phyloP scores from a whole-genome alignment of 306 rosid species.

The Prunus kanzakura region DNA sequence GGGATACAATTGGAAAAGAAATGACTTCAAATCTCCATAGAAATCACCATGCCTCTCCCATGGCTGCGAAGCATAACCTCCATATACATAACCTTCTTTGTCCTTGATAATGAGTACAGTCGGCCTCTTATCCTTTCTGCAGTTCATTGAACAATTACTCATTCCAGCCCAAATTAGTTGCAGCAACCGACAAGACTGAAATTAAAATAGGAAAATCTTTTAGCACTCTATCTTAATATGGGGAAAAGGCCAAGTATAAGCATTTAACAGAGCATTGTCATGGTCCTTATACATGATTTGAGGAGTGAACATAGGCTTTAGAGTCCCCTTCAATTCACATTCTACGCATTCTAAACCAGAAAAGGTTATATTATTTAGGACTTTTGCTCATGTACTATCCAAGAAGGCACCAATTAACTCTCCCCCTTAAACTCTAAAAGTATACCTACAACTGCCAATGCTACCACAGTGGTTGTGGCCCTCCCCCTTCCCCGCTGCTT shows the following conservation, averaged over 20 bases:
- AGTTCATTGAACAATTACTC: constrained; percentile 33
- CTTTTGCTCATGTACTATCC: neutral
- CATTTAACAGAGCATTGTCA: neutral
- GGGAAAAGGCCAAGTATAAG: neutral
- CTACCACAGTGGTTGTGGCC: no score
- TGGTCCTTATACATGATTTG: neutral
- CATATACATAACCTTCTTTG: constrained; percentile 71
- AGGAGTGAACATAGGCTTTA: no score
- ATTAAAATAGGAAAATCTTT: constrained; percentile 12
- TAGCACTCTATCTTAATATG: neutral
- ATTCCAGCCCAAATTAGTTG: constrained; percentile 26
- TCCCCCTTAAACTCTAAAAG: neutral
- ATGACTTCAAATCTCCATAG: constrained; percentile 85
- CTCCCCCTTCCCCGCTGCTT: no score
- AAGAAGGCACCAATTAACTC: neutral
- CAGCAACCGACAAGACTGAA: constrained; percentile 22
- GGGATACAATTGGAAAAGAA: constrained; percentile 74
- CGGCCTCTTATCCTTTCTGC: constrained; percentile 81
- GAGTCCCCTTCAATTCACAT: neutral
- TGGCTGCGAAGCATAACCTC: constrained; percentile 90
- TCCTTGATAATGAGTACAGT: constrained; percentile 78
- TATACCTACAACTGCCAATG: neutral
- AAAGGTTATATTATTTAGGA: neutral
- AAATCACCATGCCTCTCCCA: constrained; percentile 93
- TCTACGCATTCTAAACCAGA: neutral